phyloP scores from a whole-genome alignment of 768 basidiomycete species.

The Rhodotorula kratochvilovae region DNA sequence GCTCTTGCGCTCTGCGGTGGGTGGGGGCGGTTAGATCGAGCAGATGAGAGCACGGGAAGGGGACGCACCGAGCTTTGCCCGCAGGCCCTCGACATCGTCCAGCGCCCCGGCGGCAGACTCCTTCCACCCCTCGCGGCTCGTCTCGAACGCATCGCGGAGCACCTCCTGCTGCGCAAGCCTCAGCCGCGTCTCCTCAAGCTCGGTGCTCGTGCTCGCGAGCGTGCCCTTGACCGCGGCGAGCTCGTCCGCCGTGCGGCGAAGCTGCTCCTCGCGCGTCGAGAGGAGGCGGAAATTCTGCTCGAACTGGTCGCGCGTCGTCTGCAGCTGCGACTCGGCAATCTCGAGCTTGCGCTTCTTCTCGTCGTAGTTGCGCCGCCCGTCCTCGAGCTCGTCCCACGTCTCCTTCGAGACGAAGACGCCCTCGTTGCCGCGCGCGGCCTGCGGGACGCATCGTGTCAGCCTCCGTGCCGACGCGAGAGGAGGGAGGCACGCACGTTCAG shows the following conservation, averaged over 20 bases:
- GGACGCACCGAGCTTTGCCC: constrained; percentile 31
- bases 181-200: constrained; percentile 58
- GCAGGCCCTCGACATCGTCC: constrained; percentile 23
- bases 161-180: constrained; percentile 74
- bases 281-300: constrained; percentile 79
- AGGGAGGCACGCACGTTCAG: constrained; percentile 51
- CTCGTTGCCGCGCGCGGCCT: constrained; percentile 88
- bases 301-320: constrained; percentile 77
- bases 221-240: constrained; percentile 56
- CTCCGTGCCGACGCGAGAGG: neutral
- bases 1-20: constrained; percentile 17
- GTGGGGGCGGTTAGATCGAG: too few species aligned
- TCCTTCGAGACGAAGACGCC: constrained; percentile 92
- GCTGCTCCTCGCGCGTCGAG: constrained; percentile 68
- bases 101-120: constrained; percentile 13
- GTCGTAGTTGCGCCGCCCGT: constrained; percentile 67
- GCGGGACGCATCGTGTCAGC: neutral
- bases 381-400: constrained; percentile 74
- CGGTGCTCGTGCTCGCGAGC: constrained; percentile 57
- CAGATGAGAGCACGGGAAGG: too few species aligned
- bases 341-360: constrained; percentile 79
- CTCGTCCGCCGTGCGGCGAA: constrained; percentile 60
- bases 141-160: constrained; percentile 70
- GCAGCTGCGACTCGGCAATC: constrained; percentile 75
- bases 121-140: constrained; percentile 42